Evolutionary conservation across 2,329 filamentous ascomycete species (phyloP).

Genomic region (Microcyclosporella mali): DNA sequence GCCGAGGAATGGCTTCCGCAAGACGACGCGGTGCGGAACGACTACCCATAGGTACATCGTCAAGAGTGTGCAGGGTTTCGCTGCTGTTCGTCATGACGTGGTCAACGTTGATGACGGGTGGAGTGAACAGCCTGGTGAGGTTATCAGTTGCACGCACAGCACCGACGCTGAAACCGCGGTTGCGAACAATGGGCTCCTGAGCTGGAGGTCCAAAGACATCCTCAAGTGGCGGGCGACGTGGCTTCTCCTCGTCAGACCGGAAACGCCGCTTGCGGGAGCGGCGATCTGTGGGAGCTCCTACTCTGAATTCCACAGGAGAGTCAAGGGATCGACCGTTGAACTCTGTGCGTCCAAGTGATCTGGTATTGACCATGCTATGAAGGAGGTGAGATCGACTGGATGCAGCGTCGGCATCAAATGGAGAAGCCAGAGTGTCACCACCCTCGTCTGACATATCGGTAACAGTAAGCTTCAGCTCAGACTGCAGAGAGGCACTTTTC

Average conservation of each 20-base stretch:
- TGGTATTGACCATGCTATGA: conserved; percentile 30
- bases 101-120: conserved; percentile 25
- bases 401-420: conserved; percentile 33
- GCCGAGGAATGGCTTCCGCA: conserved; percentile 38
- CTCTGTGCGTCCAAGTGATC: conserved; percentile 28
- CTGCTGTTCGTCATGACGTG: conserved; percentile 29
- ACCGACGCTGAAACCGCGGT: conserved; percentile 56
- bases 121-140: conserved; percentile 51
- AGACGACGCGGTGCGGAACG: conserved; percentile 31
- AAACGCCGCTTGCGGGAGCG: conserved; percentile 55
- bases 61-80: conserved; percentile 6
- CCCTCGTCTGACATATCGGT: conserved; percentile 19
- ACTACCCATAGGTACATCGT: conserved; percentile 18
- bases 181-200: conserved; percentile 51
- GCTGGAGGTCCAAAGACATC: conserved; percentile 45
- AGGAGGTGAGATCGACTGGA: conserved; percentile 26
- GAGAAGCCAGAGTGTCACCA: conserved; percentile 35
- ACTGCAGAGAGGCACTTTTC: conserved; percentile 46
- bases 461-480: conserved; percentile 36
- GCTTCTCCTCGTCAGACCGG: conserved; percentile 45
- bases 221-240: conserved; percentile 39
- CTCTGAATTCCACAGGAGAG: conserved; percentile 50
- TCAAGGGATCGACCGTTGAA: conserved; percentile 34
- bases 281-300: conserved; percentile 46
- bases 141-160: conserved; percentile 48